Percentiles rank a stretch among this genome's conserved stretches.
These are phyloP conservation scores for Thozetella sp. DNA, from an alignment of 495 filamentous ascomycete genomes.

Conservation along the genomic window DNA sequence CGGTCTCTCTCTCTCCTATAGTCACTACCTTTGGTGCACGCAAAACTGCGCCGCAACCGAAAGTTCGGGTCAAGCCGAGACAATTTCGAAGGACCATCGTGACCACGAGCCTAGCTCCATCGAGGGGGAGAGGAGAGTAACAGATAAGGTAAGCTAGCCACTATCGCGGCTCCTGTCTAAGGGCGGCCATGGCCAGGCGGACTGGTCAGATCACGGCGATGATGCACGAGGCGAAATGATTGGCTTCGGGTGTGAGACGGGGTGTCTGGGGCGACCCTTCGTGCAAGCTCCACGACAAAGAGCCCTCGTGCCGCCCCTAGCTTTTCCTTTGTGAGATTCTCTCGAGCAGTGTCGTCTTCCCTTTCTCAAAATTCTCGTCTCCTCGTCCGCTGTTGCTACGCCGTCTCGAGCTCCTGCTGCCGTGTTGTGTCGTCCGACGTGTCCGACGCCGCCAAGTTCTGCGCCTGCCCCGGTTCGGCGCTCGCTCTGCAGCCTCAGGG, in stretches of 20 bases:
- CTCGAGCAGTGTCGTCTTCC: no score
- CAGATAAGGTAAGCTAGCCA: background rate
- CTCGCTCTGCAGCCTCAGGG: no score
- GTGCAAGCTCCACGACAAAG: background rate
- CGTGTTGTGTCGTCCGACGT: background rate
- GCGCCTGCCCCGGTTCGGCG: no score
- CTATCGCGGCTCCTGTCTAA: background rate
- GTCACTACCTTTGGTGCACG: no score
- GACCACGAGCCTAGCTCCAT: no score
- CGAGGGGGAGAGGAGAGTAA: background rate
- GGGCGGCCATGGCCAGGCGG: background rate
- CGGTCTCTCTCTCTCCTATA: no score
- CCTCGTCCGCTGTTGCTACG: background rate
- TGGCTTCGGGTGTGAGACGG: background rate
- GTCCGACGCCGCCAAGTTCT: background rate
- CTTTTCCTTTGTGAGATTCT: background rate
- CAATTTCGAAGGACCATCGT: no score
- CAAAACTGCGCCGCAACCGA: no score
- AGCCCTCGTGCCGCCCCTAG: background rate
- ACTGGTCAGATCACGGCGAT: background rate
- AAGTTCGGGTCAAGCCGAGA: no score
- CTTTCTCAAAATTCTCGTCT: no score
- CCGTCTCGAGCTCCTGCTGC: background rate
- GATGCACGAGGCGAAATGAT: slow-evolving; percentile 4
- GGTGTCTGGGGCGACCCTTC: background rate